Percentiles rank a stretch among this genome's conserved stretches.
Evolutionary conservation across 2,329 filamentous ascomycete species (phyloP).

Genomic region (Penicillium brevicompactum): DNA sequence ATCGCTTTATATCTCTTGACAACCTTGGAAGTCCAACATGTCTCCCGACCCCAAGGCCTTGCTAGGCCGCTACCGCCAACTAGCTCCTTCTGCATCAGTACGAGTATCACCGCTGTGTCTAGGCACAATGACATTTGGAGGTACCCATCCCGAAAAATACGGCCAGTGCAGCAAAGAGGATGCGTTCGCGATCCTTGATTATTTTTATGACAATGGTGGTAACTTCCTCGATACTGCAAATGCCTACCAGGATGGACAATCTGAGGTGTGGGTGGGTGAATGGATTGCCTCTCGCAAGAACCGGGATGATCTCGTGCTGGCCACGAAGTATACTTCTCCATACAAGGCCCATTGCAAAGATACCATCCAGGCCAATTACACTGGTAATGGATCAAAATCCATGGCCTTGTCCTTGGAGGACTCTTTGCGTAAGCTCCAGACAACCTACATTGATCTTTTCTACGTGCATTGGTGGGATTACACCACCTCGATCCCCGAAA

Average conservation of each 20-base stretch:
- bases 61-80: conserved; percentile 25
- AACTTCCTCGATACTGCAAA: conserved; percentile 59
- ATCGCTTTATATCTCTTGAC: too few relatives aligned
- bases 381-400: conserved; percentile 39
- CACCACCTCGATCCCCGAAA: conserved; percentile 63
- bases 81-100: conserved; percentile 33
- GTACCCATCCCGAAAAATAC: conserved; percentile 17
- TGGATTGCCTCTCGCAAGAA: conserved; percentile 50
- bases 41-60: neutral
- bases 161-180: conserved; percentile 50
- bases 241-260: conserved; percentile 51
- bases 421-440: conserved; percentile 36
- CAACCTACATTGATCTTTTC: conserved; percentile 41
- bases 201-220: conserved; percentile 50
- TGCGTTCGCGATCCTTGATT: conserved; percentile 50
- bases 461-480: conserved; percentile 61
- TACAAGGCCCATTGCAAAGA: conserved; percentile 33
- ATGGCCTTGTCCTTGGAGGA: conserved; percentile 30
- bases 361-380: conserved; percentile 43
- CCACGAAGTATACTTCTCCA: conserved; percentile 55
- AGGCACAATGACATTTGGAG: conserved; percentile 38
- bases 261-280: conserved; percentile 53
- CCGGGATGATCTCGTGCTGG: conserved; percentile 56
- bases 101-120: conserved; percentile 35
- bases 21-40: neutral